Evolutionary conservation across 176 grass and related monocot genomes (phyloP), one percentile per base, ranked within the genome.

Genomic region (Aegilops umbellulata): DNA sequence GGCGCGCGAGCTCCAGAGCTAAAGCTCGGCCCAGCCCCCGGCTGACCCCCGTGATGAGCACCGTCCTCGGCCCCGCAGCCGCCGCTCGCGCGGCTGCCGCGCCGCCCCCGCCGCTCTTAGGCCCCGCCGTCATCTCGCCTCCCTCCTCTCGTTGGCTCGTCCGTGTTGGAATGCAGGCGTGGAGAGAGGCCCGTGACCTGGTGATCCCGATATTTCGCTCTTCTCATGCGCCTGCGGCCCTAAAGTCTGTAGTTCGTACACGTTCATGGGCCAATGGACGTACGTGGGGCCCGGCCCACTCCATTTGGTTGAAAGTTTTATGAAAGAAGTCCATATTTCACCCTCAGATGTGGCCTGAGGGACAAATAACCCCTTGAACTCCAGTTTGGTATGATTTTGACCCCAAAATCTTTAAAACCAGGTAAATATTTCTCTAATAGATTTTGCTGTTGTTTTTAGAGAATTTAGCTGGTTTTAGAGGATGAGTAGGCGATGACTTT

Each of bases 31-130:
- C 96, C 46, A 98, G 88, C 30, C 96, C 96, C 14, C 96, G 90
- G 91, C 91, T 94, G 29, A 92, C 93, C 47, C 96, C 96, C 11
- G 96, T 98, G 74, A 98, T 74, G 73, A 95, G 86, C 55, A 98
- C 93, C 77, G 96, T 95, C 88, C 91, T 94, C 71, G 76, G 84
- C 35, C 68, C 80, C 78, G 67, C 86, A 22, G 77, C 65, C 25
- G 66, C 84, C 16, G 79, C 89, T 76, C 81, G 86, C 34, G 90
- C 79, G 3, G 80, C 95, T 80, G 83, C 86, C 81, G 85, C 88
- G 39, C 90, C 86, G 12, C 90, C 61, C 13, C 83, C 79, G 25
- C 80, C 77, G 61, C 74, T 80, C 79, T 83, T 88, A 49, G 66
- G 49, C 70, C 74, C 80, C 16, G 78, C 88, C 72, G 84, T 87